These are phyloP conservation scores for Lachnellula arida DNA, from an alignment of 2,329 filamentous ascomycete species.

Conservation along the genomic window DNA sequence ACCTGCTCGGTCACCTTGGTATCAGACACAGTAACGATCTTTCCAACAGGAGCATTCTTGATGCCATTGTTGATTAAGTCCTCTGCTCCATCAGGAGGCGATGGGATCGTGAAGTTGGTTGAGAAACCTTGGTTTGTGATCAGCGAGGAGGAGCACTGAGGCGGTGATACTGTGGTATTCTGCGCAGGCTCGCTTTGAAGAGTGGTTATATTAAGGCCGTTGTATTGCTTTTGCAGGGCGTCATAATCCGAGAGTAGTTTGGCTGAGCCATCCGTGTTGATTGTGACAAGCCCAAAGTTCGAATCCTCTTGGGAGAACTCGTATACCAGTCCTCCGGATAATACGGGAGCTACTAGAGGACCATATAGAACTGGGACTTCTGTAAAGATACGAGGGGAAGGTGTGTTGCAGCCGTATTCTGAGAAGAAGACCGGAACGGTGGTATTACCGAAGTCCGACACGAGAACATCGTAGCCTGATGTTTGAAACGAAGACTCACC, in stretches of 20 bases:
- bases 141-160: constrained; percentile 60
- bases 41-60: constrained; percentile 55
- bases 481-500: constrained; percentile 57
- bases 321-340: constrained; percentile 77
- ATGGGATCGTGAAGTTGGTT: constrained; percentile 74
- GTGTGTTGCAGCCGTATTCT: constrained; percentile 74
- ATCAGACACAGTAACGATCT: constrained; percentile 54
- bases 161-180: constrained; percentile 50
- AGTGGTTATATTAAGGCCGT: constrained; percentile 64
- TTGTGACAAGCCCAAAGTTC: constrained; percentile 59
- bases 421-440: constrained; percentile 77
- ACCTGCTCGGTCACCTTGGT: constrained; percentile 55
- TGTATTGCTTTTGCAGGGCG: constrained; percentile 70
- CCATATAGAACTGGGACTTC: constrained; percentile 72
- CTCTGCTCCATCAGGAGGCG: constrained; percentile 60
- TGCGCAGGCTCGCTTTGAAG: constrained; percentile 60
- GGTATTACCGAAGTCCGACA: constrained; percentile 58
- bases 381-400: constrained; percentile 67
- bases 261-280: constrained; percentile 54
- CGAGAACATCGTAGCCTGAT: constrained; percentile 59
- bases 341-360: constrained; percentile 59
- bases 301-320: constrained; percentile 71
- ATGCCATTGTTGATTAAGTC: constrained; percentile 75
- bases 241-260: constrained; percentile 62
- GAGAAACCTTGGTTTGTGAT: constrained; percentile 67